These are phyloP conservation scores for Neurospora hispaniola DNA, from an alignment of 495 filamentous ascomycete genomes.

Conservation along the genomic window DNA sequence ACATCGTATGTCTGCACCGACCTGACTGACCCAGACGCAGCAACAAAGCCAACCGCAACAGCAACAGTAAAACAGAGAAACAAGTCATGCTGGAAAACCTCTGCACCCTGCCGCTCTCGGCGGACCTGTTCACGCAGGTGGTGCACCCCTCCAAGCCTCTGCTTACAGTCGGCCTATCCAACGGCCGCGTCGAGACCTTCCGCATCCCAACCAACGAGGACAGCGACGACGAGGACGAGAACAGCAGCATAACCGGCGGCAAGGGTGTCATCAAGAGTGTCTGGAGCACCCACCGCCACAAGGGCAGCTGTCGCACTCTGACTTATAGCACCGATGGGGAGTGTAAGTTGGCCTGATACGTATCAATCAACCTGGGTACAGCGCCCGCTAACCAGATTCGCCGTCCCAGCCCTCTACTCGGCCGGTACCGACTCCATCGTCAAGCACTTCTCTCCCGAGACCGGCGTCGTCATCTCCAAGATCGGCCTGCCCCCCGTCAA, in stretches of 20 bases:
- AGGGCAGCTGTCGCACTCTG: slow-evolving; percentile 78
- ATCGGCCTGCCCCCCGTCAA: slow-evolving; percentile 46
- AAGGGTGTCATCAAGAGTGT: slow-evolving; percentile 66
- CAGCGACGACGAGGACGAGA: slow-evolving; percentile 35
- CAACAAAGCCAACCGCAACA: neutral
- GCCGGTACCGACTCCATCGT: slow-evolving; percentile 83
- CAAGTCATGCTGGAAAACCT: slow-evolving; percentile 62
- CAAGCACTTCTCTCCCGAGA: slow-evolving; percentile 73
- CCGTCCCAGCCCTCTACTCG: slow-evolving; percentile 56
- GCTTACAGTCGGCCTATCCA: slow-evolving; percentile 72
- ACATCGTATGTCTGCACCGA: neutral
- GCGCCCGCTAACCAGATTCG: slow-evolving; percentile 7
- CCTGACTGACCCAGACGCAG: neutral
- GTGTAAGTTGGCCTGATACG: slow-evolving; percentile 22
- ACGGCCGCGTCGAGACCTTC: slow-evolving; percentile 79
- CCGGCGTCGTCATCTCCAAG: slow-evolving; percentile 73
- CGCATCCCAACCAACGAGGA: slow-evolving; percentile 54
- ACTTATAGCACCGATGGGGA: slow-evolving; percentile 67
- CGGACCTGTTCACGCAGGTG: slow-evolving; percentile 83
- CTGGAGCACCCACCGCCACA: slow-evolving; percentile 84
- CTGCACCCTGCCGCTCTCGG: slow-evolving; percentile 75
- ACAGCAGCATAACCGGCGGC: slow-evolving; percentile 46
- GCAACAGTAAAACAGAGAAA: neutral
- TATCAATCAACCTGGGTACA: neutral
- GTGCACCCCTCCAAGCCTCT: slow-evolving; percentile 76